Percentiles rank a stretch among this genome's conserved stretches.
Conservation (phyloP, 306 rosid genomes). For the Casuarina cunninghamiana region DNA sequence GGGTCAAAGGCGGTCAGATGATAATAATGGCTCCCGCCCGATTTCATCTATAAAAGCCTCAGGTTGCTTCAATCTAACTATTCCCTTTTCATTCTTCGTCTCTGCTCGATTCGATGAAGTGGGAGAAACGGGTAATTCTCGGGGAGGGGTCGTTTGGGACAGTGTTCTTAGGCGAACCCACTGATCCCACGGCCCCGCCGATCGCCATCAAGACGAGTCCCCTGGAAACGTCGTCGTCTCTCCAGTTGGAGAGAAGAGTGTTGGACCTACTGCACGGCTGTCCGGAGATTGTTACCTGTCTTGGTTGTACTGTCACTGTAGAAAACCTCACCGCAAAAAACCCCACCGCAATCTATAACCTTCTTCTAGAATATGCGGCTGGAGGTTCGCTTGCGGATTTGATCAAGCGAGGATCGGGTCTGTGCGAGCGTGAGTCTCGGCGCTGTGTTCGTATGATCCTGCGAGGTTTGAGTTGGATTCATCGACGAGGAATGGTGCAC, state of each 20-base stretch:
- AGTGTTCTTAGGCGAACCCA: neutral
- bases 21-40: no score
- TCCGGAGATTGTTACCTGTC: neutral
- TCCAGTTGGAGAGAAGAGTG: neutral
- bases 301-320: neutral
- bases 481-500: neutral
- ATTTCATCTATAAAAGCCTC: no score
- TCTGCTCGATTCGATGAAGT: neutral
- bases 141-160: neutral
- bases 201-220: neutral
- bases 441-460: constrained; percentile 1
- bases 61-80: no score
- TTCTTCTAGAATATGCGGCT: constrained; percentile 8
- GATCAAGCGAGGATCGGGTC: neutral
- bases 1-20: constrained; percentile 9
- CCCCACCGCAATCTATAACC: neutral
- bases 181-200: neutral
- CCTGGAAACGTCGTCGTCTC: neutral
- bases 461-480: neutral
- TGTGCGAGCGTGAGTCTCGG: neutral
- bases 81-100: constrained; percentile 19
- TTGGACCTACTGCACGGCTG: neutral
- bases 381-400: neutral
- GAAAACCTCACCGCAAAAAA: neutral
- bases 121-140: neutral